Evolutionary conservation across 192 early-diverging fungal genomes (phyloP), one percentile per base, ranked within the genome.

Genomic region (Thoreauomyces humboldtii): DNA sequence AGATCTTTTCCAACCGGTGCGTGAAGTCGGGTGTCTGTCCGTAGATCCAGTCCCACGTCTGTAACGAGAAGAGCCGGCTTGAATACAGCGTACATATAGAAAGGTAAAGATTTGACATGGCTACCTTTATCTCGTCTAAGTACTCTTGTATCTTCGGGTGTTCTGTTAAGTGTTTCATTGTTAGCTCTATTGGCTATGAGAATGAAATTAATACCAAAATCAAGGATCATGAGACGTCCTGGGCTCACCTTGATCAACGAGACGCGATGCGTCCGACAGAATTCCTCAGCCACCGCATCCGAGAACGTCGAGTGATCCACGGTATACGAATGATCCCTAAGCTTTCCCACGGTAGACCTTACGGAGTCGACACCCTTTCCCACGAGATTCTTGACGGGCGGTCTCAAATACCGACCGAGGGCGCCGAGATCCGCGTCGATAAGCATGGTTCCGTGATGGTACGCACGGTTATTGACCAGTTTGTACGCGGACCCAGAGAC

Each of bases 391-490:
- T 52, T 73, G 76, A 82, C 14, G 19, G 61, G 37, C 7, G 71
- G 65, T 44, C 75, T 74, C 42, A 91, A 65, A 46, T 75, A 83
- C 32, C 70, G 71, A 34, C 74, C 56, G 31, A 90, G 75, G 11
- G 72, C 61, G 21, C 53, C 45, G 48, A 95, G 79, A 72, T 98
- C 89, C 6, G 92, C 77, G 63, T 94, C 86, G 54, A 99, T 96
- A 36, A 99, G 75, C 97, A 99, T 96, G 5, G 97, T 99, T 43
- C 97, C 97, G 71, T 99, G 97, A 70, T 96, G 94, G 67, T 95
- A 96, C 2, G 95, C 90, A 52, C 90, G 71, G 6, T 71, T 54
- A 56, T 81, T 86, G 51, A 90, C 92, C 50, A 99, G 70, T 59
- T 94, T 94, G 82, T 89, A 99, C 4, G 97, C 97, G 47, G 89